Base-by-base conservation (phyloP, 768 basidiomycete genomes). In the Tephrocybe sp. region DNA sequence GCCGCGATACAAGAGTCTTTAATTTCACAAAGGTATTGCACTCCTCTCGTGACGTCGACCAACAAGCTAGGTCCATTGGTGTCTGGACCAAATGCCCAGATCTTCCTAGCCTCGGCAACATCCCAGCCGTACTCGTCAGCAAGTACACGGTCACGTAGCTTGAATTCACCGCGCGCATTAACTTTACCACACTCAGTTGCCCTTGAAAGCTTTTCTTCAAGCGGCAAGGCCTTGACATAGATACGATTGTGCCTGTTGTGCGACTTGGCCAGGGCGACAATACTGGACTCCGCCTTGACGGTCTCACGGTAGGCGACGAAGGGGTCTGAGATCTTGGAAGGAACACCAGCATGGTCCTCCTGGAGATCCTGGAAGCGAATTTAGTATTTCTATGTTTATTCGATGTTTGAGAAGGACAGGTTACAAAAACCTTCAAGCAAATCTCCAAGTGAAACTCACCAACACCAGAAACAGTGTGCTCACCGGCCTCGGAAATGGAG, bases 201-300 rank as follows among this genome's bases (percentile, higher is more conserved):
- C 60, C 81, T 79, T 57, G 92, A 83, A 52, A 98, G 84, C 69
- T 96, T 93, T 66, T 98, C 95, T 19, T 89, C 91, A 49, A 98
- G 68, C 31, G 96, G 96, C 75, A 84, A 59, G 32, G 96, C 96
- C 80, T 92, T 93, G 60, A 85, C 81, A 72, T 85, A 98, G 49
- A 98, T 78, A 76, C 96, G 90, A 72, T 98, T 98, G 85, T 98
- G 96, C 82, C 98, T 98, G 82, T 98, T 98, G 74, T 96, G 96
- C 20, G 95, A 98, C 73, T 98, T 98, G 56, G 96, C 97, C 32
- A 98, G 78, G n/a, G 96, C 96, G 59, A 91, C 85, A 62, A 98
- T 97, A 41, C 87, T 83, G 8, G 96, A 98, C 72, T 98, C 93
- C 49, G 92, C 72, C 73, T 85, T 92, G 72, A 98, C 93, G 12